phyloP scores from a whole-genome alignment of 352 stramenopile species.

The Phytophthora quininea region DNA sequence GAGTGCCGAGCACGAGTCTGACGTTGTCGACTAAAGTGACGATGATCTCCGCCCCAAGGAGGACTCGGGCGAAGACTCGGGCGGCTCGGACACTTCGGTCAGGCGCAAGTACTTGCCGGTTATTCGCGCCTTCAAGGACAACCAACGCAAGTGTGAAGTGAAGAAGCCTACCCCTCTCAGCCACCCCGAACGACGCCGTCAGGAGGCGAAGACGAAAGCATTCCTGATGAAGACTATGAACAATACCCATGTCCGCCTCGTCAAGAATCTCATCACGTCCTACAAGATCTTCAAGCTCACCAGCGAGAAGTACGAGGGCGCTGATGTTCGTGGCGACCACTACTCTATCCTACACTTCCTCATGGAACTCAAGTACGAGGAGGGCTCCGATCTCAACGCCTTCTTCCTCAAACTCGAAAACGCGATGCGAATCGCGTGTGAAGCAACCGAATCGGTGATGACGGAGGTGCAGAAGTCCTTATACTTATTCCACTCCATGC shows the following conservation, averaged over 20 bases:
- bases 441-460: conserved; percentile 8
- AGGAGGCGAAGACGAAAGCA: conserved; percentile 11
- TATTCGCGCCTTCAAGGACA: not conserved
- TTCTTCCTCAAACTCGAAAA: conserved; percentile 18
- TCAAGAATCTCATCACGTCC: conserved; percentile 7
- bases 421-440: conserved; percentile 4
- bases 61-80: not conserved
- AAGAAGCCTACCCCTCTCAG: not conserved
- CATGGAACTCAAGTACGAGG: conserved; percentile 12
- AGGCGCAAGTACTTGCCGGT: not conserved
- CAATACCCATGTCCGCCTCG: conserved; percentile 14
- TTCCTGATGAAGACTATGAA: conserved; percentile 24
- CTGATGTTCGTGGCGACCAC: conserved; percentile 6
- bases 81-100: not conserved
- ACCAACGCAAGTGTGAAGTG: not conserved
- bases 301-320: conserved; percentile 17
- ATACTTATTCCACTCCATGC: not conserved
- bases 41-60: too few relatives aligned
- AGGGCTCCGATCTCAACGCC: not conserved
- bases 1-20: too few relatives aligned
- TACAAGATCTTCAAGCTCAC: conserved; percentile 14
- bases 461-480: not conserved
- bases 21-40: too few relatives aligned
- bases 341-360: conserved; percentile 4
- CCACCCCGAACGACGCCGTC: not conserved